These are phyloP conservation scores for Jamesozyma rosinii DNA, from an alignment of 805 yeast species.

Conservation along the genomic window DNA sequence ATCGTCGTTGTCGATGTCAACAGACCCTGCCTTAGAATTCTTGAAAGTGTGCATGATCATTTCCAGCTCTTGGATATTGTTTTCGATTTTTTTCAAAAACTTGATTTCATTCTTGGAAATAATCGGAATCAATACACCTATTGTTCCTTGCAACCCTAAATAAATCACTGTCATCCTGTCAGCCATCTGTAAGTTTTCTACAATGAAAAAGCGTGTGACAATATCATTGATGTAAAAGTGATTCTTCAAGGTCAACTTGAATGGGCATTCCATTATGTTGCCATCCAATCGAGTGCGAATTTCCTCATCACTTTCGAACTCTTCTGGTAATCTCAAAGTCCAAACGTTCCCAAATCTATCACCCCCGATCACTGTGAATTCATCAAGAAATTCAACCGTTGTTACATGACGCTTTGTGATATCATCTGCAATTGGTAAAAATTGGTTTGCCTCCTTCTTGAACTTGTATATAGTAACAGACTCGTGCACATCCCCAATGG, in stretches of 20 bases:
- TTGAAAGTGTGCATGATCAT: conserved; percentile 1
- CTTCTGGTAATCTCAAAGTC: conserved; percentile 50
- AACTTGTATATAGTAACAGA: conserved; percentile 52
- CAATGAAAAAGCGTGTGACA: conserved; percentile 50
- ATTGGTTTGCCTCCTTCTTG: conserved; percentile 39
- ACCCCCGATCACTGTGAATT: conserved; percentile 69
- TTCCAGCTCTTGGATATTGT: conserved; percentile 13
- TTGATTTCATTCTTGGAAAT: conserved; percentile 51
- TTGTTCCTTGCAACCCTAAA: conserved; percentile 71
- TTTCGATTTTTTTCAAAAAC: conserved; percentile 49
- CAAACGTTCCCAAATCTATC: conserved; percentile 81
- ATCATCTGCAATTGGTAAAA: conserved; percentile 66
- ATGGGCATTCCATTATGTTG: conserved; percentile 31
- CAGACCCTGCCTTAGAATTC: conserved; percentile 5
- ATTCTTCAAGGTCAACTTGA: conserved; percentile 41
- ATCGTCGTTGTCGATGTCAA: conserved; percentile 9
- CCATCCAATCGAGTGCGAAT: conserved; percentile 7
- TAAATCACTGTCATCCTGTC: conserved; percentile 62
- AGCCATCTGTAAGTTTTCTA: conserved; percentile 18
- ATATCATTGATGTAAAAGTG: conserved; percentile 66
- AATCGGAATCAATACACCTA: conserved; percentile 69
- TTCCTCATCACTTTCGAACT: conserved; percentile 27
- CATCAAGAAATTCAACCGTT: conserved; percentile 51
- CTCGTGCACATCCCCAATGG: conserved; percentile 62
- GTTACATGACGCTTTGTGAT: conserved; percentile 58